Base-by-base conservation (phyloP, 2,329 filamentous ascomycete species). In the Peltaster fructicola region DNA sequence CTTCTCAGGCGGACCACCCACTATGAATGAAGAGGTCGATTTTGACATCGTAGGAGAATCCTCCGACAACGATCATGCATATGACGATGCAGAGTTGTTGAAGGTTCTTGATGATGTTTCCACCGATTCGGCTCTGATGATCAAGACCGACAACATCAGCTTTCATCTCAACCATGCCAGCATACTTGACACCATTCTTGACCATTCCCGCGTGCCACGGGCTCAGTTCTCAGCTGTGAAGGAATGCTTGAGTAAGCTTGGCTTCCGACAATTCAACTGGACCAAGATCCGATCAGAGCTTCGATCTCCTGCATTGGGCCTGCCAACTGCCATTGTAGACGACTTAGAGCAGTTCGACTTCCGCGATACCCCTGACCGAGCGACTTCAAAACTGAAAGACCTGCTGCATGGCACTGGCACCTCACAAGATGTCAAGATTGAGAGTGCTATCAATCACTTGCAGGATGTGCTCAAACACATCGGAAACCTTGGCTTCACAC, bases 61-160 rank as follows among this genome's bases (percentile, higher is more conserved):
- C 8, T 73, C 84, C 38, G 74, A 75, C 1, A 53, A 82, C 4
- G 82, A 95, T 41, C 58, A 91, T 22, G 75, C 82, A 1, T 51
- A 93, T 28, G 90, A 91, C 42, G 88, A 98, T 50, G 85, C 85
- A 0, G 85, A 95, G 50, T 74, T 82, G 1, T 68, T 98, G 38
- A 95, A 93, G 41, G 84, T 95, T 3, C 57, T 95, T 12, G 88
- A 98, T 45, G 88, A 98, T 46, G 76, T 93, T 19, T 65, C 90
- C 9, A 63, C 72, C 23, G 66, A 74, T 4, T 84, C 95, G 34
- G 84, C 84, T 0, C 70, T 73, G 3, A 58, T 91, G 8, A 31
- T 35, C 6, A 63, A 68, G 7, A 62, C 68, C 1, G 63, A 65
- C 3, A 67, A 71, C 14, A 81, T 93, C 69, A 90, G 78, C 43